Base-by-base conservation (phyloP, 1,284 basidiomycete species). In the Sporisorium reilianum region DNA sequence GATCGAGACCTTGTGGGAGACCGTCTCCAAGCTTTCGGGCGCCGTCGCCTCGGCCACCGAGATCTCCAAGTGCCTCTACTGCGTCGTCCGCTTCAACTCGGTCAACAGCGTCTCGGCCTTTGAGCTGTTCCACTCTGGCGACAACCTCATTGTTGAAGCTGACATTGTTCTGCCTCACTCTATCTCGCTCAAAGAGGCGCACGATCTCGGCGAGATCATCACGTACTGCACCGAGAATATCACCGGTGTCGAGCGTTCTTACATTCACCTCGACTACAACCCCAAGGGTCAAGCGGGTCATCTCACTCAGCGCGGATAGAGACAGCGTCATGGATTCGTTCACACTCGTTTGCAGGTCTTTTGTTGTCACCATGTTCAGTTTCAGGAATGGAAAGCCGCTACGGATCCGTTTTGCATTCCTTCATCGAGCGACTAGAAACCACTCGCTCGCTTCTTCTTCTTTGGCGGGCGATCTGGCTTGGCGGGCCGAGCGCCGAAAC, bases 191-290 rank as follows among this genome's bases (percentile, higher is more conserved):
- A 81, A 84, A 40, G 81, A 84, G 57, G 79, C 81, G 12, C 82
- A 84, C 61, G 82, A 84, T 42, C 44, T 83, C 1, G 81, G 80
- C 10, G 82, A 84, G 57, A 80, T 82, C 41, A 80, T 81, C 70
- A 81, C 78, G 28, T 82, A 82, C 52, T 80, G 80, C 56, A 75
- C 76, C 40, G 81, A 83, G 57, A 77, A 75, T 25, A 60, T 82
- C 52, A 51, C 61, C 8, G 71, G 67, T 28, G 79, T 80, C 20
- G 79, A 82, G 46, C 69, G 79, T 2, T 75, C 75, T 25, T 82
- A 80, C 64, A 78, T 82, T 16, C 80, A 82, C 46, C 62, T 82
- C 3, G 80, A 82, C 48, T 82, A 82, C 77, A 81, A 82, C 32
- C 75, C 78, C 6, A 64, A 66, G 26, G 78, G 80, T 8, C 80